Base-by-base conservation (phyloP, 495 filamentous ascomycete species). In the Aspergillus steynii region DNA sequence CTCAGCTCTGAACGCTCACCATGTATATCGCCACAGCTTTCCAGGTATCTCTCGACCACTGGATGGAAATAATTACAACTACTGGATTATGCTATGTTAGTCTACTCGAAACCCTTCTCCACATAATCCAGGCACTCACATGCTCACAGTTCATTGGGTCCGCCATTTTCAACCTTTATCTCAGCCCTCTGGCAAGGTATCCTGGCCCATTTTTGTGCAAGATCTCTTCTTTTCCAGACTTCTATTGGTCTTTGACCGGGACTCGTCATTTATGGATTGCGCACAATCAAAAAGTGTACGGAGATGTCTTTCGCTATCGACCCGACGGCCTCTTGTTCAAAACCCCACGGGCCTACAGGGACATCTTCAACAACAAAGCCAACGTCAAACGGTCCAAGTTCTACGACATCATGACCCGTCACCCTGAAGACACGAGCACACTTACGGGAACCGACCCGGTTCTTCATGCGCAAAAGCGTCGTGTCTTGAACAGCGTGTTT, bases 311-410 rank as follows among this genome's bases (percentile, higher is more conserved):
- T 47, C 60, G 60, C 37, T 48, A 47, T 42, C 49, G 55, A n/a
- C 60, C 60, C 1, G 55, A 62, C 15, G 55, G 55, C 0, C 49
- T 62, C 5, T 34, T 58, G 4, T 62, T 62, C 37, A 52, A 52
- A 37, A 58, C 55, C 3, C 50, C 55, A 20, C 31, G 48, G 50
- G 55, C 55, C 5, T 58, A 62, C 37, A 45, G 53, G 2, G 55
- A 58, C 34, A 62, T 54, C 37, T 62, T 58, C 37, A 58, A 53
- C 28, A 47, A 12, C 34, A 62, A 58, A 37, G 60, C 50, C 42
- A 62, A 62, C 20, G 55, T 58, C 50, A 62, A 58, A n/a, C 49
- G 60, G 32, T 61, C 60, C 8, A 4, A 48, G 37, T 58, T 58
- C 8, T 62, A 58, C 42, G 55, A 62, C 49, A 62, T 58, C 37